phyloP scores from a whole-genome alignment of 371 early-diverging fungal genomes.

The Mortierella sp. region DNA sequence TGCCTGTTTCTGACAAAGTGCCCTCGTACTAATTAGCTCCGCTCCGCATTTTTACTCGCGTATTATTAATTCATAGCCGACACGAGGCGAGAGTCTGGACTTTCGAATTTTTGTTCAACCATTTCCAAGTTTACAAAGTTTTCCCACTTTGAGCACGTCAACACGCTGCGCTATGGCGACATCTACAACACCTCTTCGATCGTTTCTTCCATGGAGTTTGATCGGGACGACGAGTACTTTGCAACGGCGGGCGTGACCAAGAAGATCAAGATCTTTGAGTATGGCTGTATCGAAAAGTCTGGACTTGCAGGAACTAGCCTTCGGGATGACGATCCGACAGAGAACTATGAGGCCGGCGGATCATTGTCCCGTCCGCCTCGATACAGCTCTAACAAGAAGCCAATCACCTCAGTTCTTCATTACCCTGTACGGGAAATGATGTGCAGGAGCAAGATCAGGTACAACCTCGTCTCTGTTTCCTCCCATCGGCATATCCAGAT shows the following conservation, averaged over 20 bases:
- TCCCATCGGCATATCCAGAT: not conserved
- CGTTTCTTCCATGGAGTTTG: conserved; percentile 94
- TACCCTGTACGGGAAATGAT: conserved; percentile 79
- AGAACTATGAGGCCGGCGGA: conserved; percentile 30
- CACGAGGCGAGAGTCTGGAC: conserved; percentile 40
- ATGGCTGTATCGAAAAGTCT: conserved; percentile 70
- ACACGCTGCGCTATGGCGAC: conserved; percentile 85
- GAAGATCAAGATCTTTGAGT: conserved; percentile 93
- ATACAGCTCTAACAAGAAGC: conserved; percentile 45
- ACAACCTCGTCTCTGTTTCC: not conserved
- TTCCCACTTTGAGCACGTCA: conserved; percentile 75
- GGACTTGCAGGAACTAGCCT: conserved; percentile 53
- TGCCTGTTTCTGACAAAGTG: not conserved
- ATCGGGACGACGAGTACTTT: conserved; percentile 91
- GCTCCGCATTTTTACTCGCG: not conserved
- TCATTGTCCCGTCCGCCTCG: conserved; percentile 27
- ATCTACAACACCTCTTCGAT: conserved; percentile 77
- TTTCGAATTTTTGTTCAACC: conserved; percentile 70
- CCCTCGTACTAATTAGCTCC: not conserved
- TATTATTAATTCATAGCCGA: conserved; percentile 30
- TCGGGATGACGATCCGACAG: conserved; percentile 40
- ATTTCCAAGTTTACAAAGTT: conserved; percentile 79
- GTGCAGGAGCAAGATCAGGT: conserved; percentile 71
- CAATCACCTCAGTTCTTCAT: conserved; percentile 58
- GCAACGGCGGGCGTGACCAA: conserved; percentile 94